phyloP scores from a whole-genome alignment of 2,329 filamentous ascomycete species.

The Botryotinia narcissicola region DNA sequence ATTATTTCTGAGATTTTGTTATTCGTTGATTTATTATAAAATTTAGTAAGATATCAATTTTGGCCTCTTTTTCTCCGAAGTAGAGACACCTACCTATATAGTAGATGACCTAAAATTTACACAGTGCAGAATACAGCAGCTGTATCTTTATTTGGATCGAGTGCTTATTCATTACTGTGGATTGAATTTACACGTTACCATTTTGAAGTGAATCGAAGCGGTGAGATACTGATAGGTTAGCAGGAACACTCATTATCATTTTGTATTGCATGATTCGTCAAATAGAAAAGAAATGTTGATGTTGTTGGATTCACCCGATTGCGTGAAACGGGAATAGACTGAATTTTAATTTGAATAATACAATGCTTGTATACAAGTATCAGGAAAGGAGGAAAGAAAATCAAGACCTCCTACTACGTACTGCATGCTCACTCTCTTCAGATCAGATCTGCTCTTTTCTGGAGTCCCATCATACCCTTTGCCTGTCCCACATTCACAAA shows the following conservation, averaged over 20 bases:
- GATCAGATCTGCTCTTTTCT: neutral
- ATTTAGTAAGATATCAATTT: too few relatives aligned
- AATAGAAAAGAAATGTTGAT: neutral
- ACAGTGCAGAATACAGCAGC: neutral
- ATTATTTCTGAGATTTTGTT: too few relatives aligned
- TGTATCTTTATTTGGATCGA: neutral
- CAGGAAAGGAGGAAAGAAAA: neutral
- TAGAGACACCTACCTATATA: neutral
- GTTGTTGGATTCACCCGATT: slow-evolving; percentile 3
- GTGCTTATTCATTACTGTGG: neutral
- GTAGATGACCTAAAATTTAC: neutral
- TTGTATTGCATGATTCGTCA: neutral
- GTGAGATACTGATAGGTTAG: slow-evolving; percentile 5
- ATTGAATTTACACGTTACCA: slow-evolving; percentile 13
- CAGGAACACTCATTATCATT: neutral
- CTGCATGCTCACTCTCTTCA: neutral
- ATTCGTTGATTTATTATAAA: too few relatives aligned
- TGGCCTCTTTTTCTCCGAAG: too few relatives aligned
- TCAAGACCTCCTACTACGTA: neutral
- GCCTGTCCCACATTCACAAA: slow-evolving; percentile 3
- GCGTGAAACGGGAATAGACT: neutral
- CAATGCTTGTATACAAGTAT: neutral
- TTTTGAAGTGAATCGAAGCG: slow-evolving; percentile 11
- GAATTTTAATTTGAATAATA: neutral
- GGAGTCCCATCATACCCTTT: neutral